phyloP scores from a whole-genome alignment of 495 filamentous ascomycete genomes.

The Ascodesmis nigricans region DNA sequence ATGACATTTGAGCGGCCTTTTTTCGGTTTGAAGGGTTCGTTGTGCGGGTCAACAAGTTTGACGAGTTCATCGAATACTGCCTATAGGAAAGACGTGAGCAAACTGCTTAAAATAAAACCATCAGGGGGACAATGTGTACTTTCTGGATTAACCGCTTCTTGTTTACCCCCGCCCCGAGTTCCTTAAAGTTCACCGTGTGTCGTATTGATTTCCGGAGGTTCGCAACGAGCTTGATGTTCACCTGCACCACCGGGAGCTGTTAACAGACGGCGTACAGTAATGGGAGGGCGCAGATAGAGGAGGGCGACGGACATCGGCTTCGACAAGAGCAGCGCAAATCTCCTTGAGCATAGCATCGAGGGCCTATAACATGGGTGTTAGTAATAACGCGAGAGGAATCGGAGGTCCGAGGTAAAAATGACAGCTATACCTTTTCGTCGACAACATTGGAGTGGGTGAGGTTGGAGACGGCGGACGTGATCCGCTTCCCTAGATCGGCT shows the following conservation, averaged over 20 bases:
- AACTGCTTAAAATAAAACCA: neutral
- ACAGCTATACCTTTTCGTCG: constrained; percentile 62
- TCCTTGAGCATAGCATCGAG: constrained; percentile 97
- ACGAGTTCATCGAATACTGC: constrained; percentile 95
- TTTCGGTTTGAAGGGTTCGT: constrained; percentile 87
- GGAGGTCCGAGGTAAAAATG: too few relatives aligned
- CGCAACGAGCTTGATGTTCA: constrained; percentile 87
- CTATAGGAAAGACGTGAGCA: constrained; percentile 10
- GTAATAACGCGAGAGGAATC: too few relatives aligned
- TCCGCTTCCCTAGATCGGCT: constrained; percentile 93
- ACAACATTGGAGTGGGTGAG: constrained; percentile 76
- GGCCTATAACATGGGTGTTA: constrained; percentile 45
- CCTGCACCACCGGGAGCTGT: constrained; percentile 18
- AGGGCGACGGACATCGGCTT: constrained; percentile 45
- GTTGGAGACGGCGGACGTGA: constrained; percentile 88
- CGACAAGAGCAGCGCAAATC: constrained; percentile 78
- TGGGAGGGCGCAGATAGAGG: neutral
- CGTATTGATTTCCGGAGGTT: constrained; percentile 85
- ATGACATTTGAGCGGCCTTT: constrained; percentile 92
- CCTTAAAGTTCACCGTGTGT: constrained; percentile 73
- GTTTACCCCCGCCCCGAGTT: constrained; percentile 68
- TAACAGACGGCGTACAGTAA: neutral
- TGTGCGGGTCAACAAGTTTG: constrained; percentile 83
- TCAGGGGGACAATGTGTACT: constrained; percentile 11
- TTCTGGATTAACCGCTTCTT: constrained; percentile 98